Conservation (phyloP, 2,329 filamentous ascomycete species). For the Ploettnerulaceae sp. region DNA sequence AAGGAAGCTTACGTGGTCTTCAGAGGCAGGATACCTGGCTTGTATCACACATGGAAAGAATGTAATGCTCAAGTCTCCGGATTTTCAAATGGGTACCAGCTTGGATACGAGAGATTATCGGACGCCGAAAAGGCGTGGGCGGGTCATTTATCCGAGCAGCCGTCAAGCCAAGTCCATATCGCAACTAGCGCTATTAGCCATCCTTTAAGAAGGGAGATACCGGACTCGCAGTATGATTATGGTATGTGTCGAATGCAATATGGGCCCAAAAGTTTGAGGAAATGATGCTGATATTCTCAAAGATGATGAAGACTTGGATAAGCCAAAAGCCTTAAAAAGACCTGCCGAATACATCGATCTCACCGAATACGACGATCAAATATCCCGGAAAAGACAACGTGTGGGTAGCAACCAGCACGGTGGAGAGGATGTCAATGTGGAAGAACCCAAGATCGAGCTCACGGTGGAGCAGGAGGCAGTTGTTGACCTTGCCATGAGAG, state of each 20-base stretch:
- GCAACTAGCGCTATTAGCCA: neutral
- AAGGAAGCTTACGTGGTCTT: conserved; percentile 7
- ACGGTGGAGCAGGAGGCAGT: conserved; percentile 26
- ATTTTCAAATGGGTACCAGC: conserved; percentile 5
- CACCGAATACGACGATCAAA: neutral
- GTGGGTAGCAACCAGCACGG: neutral
- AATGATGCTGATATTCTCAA: neutral
- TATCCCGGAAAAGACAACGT: neutral
- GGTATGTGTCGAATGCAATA: neutral
- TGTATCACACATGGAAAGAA: neutral
- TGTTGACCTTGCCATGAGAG: conserved; percentile 23
- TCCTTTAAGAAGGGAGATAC: neutral
- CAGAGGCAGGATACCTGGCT: neutral
- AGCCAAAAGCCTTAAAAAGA: neutral
- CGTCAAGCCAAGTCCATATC: neutral
- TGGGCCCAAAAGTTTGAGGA: neutral
- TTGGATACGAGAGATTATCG: conserved; percentile 14
- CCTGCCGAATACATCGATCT: neutral
- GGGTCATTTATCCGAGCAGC: neutral
- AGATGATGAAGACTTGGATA: neutral
- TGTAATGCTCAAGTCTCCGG: conserved; percentile 17
- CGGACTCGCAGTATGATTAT: neutral
- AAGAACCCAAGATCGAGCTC: conserved; percentile 14
- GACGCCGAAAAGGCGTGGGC: conserved; percentile 4
- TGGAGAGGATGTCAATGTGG: neutral